Conservation (phyloP, 2,329 filamentous ascomycete genomes). For the Trichoderma atroviride region DNA sequence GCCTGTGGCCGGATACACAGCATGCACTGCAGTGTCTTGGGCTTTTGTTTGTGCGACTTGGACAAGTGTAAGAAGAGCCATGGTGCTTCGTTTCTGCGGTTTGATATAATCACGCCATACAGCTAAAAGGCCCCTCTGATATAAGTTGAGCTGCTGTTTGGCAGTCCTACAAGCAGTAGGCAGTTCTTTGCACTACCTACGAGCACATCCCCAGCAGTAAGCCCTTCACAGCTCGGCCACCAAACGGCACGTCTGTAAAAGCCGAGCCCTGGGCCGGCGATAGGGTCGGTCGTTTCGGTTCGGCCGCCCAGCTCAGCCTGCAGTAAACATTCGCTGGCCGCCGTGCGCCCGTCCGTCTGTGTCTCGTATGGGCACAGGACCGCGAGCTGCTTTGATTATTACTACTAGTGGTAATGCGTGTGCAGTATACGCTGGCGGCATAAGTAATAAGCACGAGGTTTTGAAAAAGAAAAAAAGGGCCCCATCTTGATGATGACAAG, state of each 20-base stretch:
- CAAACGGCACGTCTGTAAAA: neutral
- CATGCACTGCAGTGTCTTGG: neutral
- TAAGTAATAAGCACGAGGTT: neutral
- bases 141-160: neutral
- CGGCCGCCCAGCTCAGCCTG: slow-evolving; percentile 6
- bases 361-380: neutral
- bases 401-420: neutral
- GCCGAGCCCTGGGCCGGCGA: slow-evolving; percentile 10
- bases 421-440: neutral
- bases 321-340: neutral
- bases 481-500: neutral
- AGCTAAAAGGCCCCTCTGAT: neutral
- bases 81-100: slow-evolving; percentile 1
- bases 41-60: neutral
- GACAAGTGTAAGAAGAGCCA: neutral
- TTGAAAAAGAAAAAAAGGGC: neutral
- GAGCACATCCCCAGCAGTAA: neutral
- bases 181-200: neutral
- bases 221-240: neutral
- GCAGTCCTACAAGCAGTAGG: neutral
- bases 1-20: neutral
- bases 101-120: neutral
- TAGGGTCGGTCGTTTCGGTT: slow-evolving; percentile 21
- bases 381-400: neutral
- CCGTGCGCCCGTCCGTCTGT: slow-evolving; percentile 7